Evolutionary conservation across 768 basidiomycete genomes (phyloP).

Genomic region (Calvatia gigantea): DNA sequence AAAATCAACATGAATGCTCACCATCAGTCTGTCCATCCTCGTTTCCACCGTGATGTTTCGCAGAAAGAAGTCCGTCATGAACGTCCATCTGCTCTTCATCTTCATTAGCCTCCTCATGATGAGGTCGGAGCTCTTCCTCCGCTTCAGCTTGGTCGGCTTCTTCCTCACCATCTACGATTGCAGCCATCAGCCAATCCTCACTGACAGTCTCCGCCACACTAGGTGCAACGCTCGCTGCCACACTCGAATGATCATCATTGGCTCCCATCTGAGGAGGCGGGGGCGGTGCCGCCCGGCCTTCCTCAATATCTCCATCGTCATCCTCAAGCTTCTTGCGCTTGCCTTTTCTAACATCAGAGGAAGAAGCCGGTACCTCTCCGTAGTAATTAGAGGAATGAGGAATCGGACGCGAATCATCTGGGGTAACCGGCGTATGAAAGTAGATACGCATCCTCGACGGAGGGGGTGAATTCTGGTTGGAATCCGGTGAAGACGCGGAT

Average conservation of each 20-base stretch:
- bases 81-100: slow-evolving; percentile 45
- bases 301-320: slow-evolving; percentile 79
- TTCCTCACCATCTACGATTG: slow-evolving; percentile 70
- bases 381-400: slow-evolving; percentile 53
- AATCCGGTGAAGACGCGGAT: slow-evolving; percentile 25
- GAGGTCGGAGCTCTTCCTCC: slow-evolving; percentile 35
- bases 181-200: slow-evolving; percentile 91
- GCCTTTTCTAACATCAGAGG: slow-evolving; percentile 68
- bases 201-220: slow-evolving; percentile 73
- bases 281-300: slow-evolving; percentile 63
- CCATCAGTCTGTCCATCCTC: slow-evolving; percentile 38
- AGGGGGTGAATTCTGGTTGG: slow-evolving; percentile 40
- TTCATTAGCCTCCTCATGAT: slow-evolving; percentile 34
- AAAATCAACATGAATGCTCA: slow-evolving; percentile 44
- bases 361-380: slow-evolving; percentile 27
- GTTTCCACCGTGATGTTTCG: slow-evolving; percentile 33
- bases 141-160: slow-evolving; percentile 51
- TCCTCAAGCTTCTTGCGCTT: slow-evolving; percentile 90
- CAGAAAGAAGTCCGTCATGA: slow-evolving; percentile 20
- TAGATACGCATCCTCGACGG: slow-evolving; percentile 87
- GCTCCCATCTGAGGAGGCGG: slow-evolving; percentile 46
- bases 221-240: slow-evolving; percentile 54
- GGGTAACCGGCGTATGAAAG: slow-evolving; percentile 85
- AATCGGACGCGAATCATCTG: slow-evolving; percentile 76
- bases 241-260: slow-evolving; percentile 55